A percentile compares a stretch with the other conserved stretches of the same genome.
Evolutionary conservation across 2,329 filamentous ascomycete species (phyloP).

Genomic region (Penicillium sp.): DNA sequence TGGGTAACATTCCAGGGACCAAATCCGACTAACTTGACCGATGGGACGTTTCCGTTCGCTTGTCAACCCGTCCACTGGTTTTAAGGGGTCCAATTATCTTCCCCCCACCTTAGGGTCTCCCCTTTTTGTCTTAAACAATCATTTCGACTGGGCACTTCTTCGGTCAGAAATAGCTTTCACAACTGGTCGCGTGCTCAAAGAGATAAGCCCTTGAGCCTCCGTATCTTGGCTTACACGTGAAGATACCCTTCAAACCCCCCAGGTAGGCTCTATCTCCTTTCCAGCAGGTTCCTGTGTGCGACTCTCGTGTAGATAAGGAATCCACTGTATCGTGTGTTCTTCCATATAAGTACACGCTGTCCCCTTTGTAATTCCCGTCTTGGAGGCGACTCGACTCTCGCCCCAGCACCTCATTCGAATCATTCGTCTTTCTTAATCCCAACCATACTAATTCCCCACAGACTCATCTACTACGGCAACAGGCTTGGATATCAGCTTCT

Average conservation of each 20-base stretch:
- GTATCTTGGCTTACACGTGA: conserved; percentile 8
- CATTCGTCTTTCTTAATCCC: conserved; percentile 9
- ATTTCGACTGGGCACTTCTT: background rate
- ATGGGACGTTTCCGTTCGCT: conserved; percentile 23
- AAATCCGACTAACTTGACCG: conserved; percentile 6
- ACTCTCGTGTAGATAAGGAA: conserved; percentile 14
- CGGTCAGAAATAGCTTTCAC: background rate
- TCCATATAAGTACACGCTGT: conserved; percentile 5
- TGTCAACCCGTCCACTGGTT: conserved; percentile 12
- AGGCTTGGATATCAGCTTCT: conserved; percentile 27
- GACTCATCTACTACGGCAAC: conserved; percentile 30
- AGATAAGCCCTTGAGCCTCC: conserved; percentile 2
- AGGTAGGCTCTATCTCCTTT: conserved; percentile 30
- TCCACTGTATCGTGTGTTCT: conserved; percentile 8
- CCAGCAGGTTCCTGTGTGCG: background rate
- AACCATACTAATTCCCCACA: conserved; percentile 28
- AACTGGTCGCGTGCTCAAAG: conserved; percentile 12
- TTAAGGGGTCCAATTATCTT: conserved; percentile 16
- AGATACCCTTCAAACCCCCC: background rate
- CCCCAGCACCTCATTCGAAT: conserved; percentile 8
- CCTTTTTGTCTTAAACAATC: conserved; percentile 1
- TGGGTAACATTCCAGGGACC: conserved; percentile 11
- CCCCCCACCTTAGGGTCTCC: conserved; percentile 19
- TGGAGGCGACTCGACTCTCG: conserved; percentile 2
- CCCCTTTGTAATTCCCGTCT: conserved; percentile 13